Evolutionary conservation across 2,329 filamentous ascomycete species (phyloP), one percentile per base, ranked within the genome.

Genomic region (Fusarium miscanthi): DNA sequence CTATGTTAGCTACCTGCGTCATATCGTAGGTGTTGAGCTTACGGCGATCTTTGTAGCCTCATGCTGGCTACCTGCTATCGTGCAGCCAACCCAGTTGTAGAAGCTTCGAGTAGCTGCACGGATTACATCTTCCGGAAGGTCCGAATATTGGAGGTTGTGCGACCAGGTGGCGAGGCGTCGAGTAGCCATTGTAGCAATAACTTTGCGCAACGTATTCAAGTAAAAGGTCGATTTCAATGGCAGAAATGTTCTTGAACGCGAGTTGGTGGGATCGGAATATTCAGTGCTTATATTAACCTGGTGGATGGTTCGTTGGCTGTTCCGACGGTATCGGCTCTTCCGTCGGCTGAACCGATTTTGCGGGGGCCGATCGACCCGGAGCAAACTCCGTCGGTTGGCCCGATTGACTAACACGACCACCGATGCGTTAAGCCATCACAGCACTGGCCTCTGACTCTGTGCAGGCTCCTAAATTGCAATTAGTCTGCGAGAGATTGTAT

Each of bases 31-130:
- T 21, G 6, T n/a, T 25, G 3, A 12, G 0, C 60, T 49, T 38
- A 60, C 54, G 1, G 43, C 43, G 11, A 63, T 60, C 4, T 8
- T 27, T n/a, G 60, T 27, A 6, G 60, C 54, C 33, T 63, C 54
- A 21, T 63, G 54, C 10, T 12, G 33, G 17, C 60, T 63, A 1
- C 60, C 54, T 43, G 43, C n/a, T 33, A 63, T 60, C 6, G 60
- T 25, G 17, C 60, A 63, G 3, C 54, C 60, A 43, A 10, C 31
- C 54, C 60, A 63, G 4, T 63, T 63, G 4, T 63, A 63, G 21
- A 63, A 60, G 6, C 60, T 60, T 51, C 54, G 43, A 49, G 43
- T 38, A 60, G 60, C 38, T 27, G 60, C 60, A 5, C 37, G 16
- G 6, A 37, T 17, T 3, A 60, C 60, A 16, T 60, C 60, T 38